A percentile compares a stretch with the other conserved stretches of the same genome.
Conservation (phyloP, 768 basidiomycete species). For the Trametes cinnabarina region DNA sequence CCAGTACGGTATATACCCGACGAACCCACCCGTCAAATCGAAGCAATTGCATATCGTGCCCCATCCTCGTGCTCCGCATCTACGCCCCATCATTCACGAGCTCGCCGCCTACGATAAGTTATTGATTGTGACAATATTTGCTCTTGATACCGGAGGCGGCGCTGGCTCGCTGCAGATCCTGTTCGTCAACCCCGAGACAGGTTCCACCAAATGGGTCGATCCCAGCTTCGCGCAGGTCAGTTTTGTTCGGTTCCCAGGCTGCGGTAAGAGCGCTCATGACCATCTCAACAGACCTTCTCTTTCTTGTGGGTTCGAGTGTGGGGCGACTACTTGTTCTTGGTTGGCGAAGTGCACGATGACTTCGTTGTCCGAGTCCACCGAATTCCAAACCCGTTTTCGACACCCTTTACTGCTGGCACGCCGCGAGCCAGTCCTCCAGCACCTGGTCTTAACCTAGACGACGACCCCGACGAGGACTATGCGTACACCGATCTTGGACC, state of each 20-base stretch:
- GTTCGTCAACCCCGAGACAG: slow-evolving; percentile 19
- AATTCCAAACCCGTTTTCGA: slow-evolving; percentile 24
- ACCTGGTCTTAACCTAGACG: neutral
- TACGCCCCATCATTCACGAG: slow-evolving; percentile 20
- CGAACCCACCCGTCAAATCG: slow-evolving; percentile 5
- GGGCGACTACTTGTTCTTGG: slow-evolving; percentile 31
- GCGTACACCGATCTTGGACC: slow-evolving; percentile 21
- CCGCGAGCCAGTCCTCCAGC: slow-evolving; percentile 3
- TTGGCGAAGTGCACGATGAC: slow-evolving; percentile 30
- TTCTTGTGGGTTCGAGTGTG: slow-evolving; percentile 35
- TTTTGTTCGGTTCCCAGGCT: too few relatives aligned
- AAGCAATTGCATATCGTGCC: slow-evolving; percentile 13
- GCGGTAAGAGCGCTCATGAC: too few relatives aligned
- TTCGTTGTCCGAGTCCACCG: slow-evolving; percentile 33
- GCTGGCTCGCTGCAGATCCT: slow-evolving; percentile 23
- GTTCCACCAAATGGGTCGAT: slow-evolving; percentile 24
- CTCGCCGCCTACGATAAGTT: slow-evolving; percentile 12
- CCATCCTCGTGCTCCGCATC: slow-evolving; percentile 17
- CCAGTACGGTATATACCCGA: slow-evolving; percentile 12
- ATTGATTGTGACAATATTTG: slow-evolving; percentile 23
- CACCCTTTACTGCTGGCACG: neutral
- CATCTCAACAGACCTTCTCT: slow-evolving; percentile 34
- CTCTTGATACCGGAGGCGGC: slow-evolving; percentile 18
- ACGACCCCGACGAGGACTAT: slow-evolving; percentile 10
- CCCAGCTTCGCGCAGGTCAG: slow-evolving; percentile 20